phyloP scores from a whole-genome alignment of 768 basidiomycete genomes.

The Phanerodontia chrysosporium region DNA sequence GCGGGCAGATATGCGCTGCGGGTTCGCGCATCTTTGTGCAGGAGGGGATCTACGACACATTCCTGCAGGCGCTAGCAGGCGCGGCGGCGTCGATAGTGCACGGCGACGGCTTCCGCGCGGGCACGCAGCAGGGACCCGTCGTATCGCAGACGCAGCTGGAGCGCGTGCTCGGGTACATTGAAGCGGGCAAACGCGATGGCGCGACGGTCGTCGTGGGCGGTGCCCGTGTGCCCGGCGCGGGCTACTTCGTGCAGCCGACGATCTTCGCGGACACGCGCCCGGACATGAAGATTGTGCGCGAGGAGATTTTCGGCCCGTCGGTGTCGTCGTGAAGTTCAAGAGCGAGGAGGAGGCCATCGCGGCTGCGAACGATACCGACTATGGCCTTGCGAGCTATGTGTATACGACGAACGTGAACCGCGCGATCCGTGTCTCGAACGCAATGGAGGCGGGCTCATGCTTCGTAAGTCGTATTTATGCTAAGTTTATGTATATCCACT shows the following conservation, averaged over 20 bases:
- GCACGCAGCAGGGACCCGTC: conserved; percentile 44
- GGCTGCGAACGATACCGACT: conserved; percentile 43
- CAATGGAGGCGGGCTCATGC: conserved; percentile 40
- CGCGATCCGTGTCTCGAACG: conserved; percentile 36
- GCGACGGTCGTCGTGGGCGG: conserved; percentile 68
- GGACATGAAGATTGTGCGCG: conserved; percentile 71
- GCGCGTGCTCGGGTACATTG: conserved; percentile 77
- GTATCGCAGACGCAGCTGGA: conserved; percentile 45
- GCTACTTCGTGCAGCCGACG: conserved; percentile 73
- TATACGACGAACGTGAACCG: conserved; percentile 42
- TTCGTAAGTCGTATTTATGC: too few species aligned
- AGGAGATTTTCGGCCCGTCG: conserved; percentile 81
- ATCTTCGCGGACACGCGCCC: conserved; percentile 63
- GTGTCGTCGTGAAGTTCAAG: conserved; percentile 73
- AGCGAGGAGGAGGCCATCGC: conserved; percentile 35
- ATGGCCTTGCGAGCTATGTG: conserved; percentile 47
- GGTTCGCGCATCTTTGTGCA: conserved; percentile 58
- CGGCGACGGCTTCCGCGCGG: conserved; percentile 42
- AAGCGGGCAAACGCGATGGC: conserved; percentile 68
- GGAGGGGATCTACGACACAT: conserved; percentile 51
- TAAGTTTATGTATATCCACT: not conserved
- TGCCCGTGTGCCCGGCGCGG: conserved; percentile 49
- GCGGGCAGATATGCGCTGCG: conserved; percentile 42
- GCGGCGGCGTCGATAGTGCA: conserved; percentile 32
- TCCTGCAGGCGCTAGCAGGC: conserved; percentile 41